A percentile compares a stretch with the other conserved stretches of the same genome.
Evolutionary conservation across 2,329 filamentous ascomycete species (phyloP).

Genomic region (Microdochium nivale): DNA sequence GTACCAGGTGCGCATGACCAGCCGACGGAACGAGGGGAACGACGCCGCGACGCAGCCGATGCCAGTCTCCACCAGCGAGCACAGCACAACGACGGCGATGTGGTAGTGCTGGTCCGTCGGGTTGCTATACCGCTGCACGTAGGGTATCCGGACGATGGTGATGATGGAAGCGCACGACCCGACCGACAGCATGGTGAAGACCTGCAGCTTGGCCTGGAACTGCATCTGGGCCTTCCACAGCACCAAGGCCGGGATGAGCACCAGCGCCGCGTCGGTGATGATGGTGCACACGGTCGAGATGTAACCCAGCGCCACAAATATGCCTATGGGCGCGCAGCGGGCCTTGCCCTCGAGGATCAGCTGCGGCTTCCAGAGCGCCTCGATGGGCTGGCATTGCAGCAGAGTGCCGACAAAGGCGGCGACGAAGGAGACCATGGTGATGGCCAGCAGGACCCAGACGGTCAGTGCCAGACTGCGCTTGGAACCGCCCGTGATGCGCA

Average conservation of each 20-base stretch:
- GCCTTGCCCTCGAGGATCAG: conserved; percentile 18
- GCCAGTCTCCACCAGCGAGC: conserved; percentile 12
- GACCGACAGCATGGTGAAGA: conserved; percentile 14
- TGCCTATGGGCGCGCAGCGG: conserved; percentile 8
- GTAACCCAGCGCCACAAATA: conserved; percentile 14
- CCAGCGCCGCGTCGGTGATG: conserved; percentile 20
- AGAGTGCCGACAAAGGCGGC: conserved; percentile 21
- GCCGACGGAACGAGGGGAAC: conserved; percentile 6
- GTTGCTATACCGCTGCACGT: conserved; percentile 10
- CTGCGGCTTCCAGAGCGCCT: conserved; percentile 15
- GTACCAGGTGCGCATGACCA: conserved; percentile 3
- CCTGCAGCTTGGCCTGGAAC: conserved; percentile 9
- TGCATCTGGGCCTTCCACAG: conserved; percentile 23
- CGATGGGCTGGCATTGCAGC: conserved; percentile 23
- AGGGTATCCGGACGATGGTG: conserved; percentile 12
- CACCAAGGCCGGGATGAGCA: conserved; percentile 20
- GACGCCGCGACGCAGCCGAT: conserved; percentile 9
- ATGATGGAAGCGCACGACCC: conserved; percentile 13
- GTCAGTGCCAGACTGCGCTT: conserved; percentile 1
- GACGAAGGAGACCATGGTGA: conserved; percentile 15
- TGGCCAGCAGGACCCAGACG: conserved; percentile 9
- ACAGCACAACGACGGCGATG: conserved; percentile 12
- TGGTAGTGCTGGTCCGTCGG: conserved; percentile 10
- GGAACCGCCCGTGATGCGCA: conserved; percentile 9
- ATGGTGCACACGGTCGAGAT: conserved; percentile 22